Evolutionary conservation across 1,284 basidiomycete genomes (phyloP), one percentile per base, ranked within the genome.

Genomic region (Rhodotorula sp.): DNA sequence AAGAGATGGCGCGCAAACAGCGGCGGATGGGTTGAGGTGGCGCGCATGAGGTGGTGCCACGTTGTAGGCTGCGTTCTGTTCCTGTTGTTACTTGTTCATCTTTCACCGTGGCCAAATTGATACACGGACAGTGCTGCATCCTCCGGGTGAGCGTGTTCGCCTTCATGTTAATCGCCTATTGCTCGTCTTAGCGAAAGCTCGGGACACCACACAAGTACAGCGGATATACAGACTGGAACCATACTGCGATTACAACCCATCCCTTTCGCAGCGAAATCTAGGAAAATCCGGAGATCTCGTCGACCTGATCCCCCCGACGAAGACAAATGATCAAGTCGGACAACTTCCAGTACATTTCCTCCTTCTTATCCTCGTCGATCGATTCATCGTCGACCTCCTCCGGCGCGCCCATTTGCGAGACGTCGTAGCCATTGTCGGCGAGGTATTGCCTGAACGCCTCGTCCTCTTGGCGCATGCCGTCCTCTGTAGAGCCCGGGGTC

Each of bases 1-100:
- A 95, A 81, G 93, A 95, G 62, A 89, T 90, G 81, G 90, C 92
- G 80, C 84, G 91, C 77, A 93, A 93, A 81, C 66, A 73, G 59
- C 56, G 76, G 15, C 61, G 66, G 63, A 58, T 58, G 58, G 45
- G 49, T 23, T 72, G 61, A 68, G 12, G 10, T 19, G 50, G 23
- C 3, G 21, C 3, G 31, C 16, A n/a, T 38, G 3, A 7, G 34
- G 57, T 43, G 8, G 57, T 43, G 19, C 6, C 34, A 19, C 38
- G 34, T 38, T 43, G 38, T 43, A 43, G 38, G 38, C 2, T 43
- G 1, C 38, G 38, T 38, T 57, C 21, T 58, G 38, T 58, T 38
- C 19, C 34, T 38, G 26, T 34, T 43, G 28, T 58, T 56, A n/a
- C 23, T 52, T 52, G 50, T 52, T n/a, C 21, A 23, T 26, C 10